phyloP scores from a whole-genome alignment of 164 flowering plant genomes.

The Magnolia officinalis region DNA sequence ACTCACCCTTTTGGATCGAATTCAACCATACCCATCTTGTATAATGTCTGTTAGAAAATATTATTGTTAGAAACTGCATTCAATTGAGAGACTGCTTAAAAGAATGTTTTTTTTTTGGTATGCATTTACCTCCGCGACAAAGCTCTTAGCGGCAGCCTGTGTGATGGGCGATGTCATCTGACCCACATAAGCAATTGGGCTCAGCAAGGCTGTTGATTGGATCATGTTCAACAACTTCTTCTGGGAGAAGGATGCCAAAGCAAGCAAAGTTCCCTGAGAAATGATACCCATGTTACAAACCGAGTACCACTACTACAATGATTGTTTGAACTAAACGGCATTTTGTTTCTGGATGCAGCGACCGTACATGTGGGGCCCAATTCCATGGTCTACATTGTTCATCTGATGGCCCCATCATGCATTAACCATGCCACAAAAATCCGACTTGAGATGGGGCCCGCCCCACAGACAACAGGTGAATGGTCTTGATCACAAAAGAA shows the following conservation, averaged over 20 bases:
- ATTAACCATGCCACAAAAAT: too few species aligned
- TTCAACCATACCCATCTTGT: conserved; percentile 48
- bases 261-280: conserved; percentile 67
- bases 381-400: too few species aligned
- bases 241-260: conserved; percentile 61
- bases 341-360: too few species aligned
- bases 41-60: conserved; percentile 29
- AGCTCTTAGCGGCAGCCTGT: conserved; percentile 42
- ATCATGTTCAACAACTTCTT: conserved; percentile 36
- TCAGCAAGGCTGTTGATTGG: conserved; percentile 66
- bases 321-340: too few species aligned
- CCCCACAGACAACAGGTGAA: too few species aligned
- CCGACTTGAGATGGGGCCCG: too few species aligned
- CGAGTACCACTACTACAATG: not conserved
- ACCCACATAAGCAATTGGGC: conserved; percentile 69
- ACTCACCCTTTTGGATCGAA: conserved; percentile 59
- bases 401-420: too few species aligned
- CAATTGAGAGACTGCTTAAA: not conserved
- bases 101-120: not conserved
- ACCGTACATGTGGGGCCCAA: too few species aligned
- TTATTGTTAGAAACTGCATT: not conserved
- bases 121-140: conserved; percentile 49
- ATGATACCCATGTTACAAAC: not conserved
- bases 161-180: conserved; percentile 50
- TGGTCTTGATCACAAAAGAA: too few species aligned